Evolutionary conservation across 208 protist genomes (phyloP), one percentile per base, ranked within the genome.

Genomic region (Trypanosoma lewisi): DNA sequence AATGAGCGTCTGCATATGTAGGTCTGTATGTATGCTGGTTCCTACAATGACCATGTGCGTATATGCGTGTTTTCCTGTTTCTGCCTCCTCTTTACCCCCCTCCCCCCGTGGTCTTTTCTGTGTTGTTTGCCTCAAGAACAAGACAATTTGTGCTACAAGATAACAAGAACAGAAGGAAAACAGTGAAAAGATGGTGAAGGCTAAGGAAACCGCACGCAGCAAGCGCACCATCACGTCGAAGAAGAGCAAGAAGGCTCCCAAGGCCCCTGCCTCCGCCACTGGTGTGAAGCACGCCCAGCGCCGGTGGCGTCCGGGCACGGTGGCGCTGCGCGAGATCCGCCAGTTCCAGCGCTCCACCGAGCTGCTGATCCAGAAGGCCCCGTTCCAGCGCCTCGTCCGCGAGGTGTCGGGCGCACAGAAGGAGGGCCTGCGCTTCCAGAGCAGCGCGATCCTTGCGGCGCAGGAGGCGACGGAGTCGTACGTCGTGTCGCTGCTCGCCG

Each of bases 251-350:
- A 97, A 98, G 37, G 98, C 97, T 23, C 87, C 92, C 65, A 98
- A 98, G 87, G 92, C 87, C 31, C 79, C 90, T 69, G 77, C 34
- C 19, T 54, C 74, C 34, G 78, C 82, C 53, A 83, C 95, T 30
- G 97, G 97, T 66, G 78, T 99, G 48, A 99, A 99, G 91, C 97
- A 98, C 87, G 92, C 97, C 44, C 97, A 99, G 71, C 77, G 97
- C 63, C 78, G 73, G n/a, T 98, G 94, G 92, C 81, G 96, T 67
- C 98, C 97, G 63, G 98, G 98, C 71, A 98, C 97, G 19, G 97
- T 98, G 33, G 98, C 98, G 34, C 91, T 99, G 53, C 87, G 97
- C 75, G 98, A 99, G 86, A 99, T 99, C 83, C 80, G 95, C 59
- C 74, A 68, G 50, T 93, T 85, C 82, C 86, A 93, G 78, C 86